Evolutionary conservation across 352 stramenopile species (phyloP).

Genomic region (Globisporangium lucens): DNA sequence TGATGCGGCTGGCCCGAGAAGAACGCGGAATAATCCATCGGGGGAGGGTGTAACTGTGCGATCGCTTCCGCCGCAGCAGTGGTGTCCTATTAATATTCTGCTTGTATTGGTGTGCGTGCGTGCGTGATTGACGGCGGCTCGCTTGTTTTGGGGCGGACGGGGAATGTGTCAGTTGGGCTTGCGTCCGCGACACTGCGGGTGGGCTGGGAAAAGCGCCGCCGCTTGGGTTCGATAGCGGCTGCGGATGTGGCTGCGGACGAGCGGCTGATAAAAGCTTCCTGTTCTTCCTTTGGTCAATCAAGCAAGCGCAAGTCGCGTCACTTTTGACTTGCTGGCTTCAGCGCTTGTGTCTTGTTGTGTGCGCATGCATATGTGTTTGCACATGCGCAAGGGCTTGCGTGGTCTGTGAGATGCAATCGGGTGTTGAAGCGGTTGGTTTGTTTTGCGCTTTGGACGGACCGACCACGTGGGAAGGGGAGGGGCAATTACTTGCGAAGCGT

Average conservation of each 20-base stretch:
- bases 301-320: background rate
- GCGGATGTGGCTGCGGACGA: background rate
- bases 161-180: background rate
- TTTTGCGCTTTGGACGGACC: background rate
- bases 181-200: background rate
- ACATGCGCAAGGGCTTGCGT: background rate
- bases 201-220: background rate
- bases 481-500: slow-evolving; percentile 1
- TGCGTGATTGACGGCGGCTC: background rate
- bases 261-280: background rate
- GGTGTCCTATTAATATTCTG: background rate
- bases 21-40: slow-evolving; percentile 7
- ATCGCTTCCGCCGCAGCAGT: background rate
- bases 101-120: background rate
- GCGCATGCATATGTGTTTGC: background rate
- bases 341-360: background rate
- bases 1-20: background rate
- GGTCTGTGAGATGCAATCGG: background rate
- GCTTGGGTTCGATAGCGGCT: no score
- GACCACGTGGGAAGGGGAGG: background rate
- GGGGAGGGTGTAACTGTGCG: background rate
- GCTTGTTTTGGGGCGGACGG: background rate
- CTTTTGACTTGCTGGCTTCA: background rate
- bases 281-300: background rate
- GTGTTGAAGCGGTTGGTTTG: background rate